These are phyloP conservation scores for Corynespora cassiicola DNA, from an alignment of 2,329 filamentous ascomycete species.

Conservation along the genomic window DNA sequence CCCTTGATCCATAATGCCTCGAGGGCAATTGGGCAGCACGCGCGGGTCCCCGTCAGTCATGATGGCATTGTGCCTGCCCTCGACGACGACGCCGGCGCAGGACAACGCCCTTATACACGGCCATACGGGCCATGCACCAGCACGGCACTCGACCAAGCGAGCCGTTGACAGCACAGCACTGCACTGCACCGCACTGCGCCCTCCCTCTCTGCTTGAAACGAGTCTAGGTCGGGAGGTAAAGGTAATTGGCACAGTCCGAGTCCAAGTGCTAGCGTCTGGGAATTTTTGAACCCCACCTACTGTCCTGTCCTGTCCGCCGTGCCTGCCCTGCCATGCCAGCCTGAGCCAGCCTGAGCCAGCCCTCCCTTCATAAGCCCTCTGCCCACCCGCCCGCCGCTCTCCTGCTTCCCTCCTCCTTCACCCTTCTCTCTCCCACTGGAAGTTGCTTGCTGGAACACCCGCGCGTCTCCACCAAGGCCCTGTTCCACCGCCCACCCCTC, in stretches of 20 bases:
- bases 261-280: conserved; percentile 41
- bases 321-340: no score
- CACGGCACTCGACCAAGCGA: conserved; percentile 13
- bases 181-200: no score
- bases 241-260: conserved; percentile 38
- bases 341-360: no score
- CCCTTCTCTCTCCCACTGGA: conserved; percentile 16
- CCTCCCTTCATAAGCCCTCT: conserved; percentile 45
- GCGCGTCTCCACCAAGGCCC: conserved; percentile 30
- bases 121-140: no score
- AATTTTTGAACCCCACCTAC: conserved; percentile 44
- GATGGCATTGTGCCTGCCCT: conserved; percentile 31
- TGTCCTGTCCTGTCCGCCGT: no score
- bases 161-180: no score
- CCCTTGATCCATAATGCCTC: conserved; percentile 2
- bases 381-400: conserved; percentile 25
- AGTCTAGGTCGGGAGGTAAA: conserved; percentile 34
- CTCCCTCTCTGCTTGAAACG: conserved; percentile 29
- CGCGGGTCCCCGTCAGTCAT: conserved; percentile 5
- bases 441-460: conserved; percentile 37
- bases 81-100: no score
- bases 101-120: no score
- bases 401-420: conserved; percentile 16
- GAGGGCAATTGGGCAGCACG: conserved; percentile 19
- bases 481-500: conserved; percentile 28